Base-by-base conservation (phyloP, 768 basidiomycete genomes). In the Termitomyces sp. region DNA sequence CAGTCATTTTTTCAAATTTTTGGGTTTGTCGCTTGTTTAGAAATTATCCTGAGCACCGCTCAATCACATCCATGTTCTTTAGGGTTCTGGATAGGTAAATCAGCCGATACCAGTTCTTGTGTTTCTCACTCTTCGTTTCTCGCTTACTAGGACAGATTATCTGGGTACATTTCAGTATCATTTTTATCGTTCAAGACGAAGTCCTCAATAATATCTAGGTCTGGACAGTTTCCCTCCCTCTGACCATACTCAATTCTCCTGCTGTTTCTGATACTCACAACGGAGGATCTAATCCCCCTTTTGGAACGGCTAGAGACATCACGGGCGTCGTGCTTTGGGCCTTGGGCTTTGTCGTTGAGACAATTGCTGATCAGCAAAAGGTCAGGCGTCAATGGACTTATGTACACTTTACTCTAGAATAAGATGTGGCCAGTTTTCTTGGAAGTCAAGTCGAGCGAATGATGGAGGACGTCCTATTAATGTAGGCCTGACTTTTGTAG, bases 241-340 rank as follows among this genome's bases (percentile, higher is more conserved):
- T 85, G 28, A 79, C 74, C 30, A 82, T 87, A 58, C 71, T 88
- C 42, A 88, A 88, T 63, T 87, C 87, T 3, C 85, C 84, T 3
- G 79, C 78, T 6, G 75, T 87, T 17, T 83, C 83, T 7, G 80
- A 81, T 57, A 65, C 68, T 6, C 44, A 37, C 2, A 60, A 61
- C 11, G 73, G 74, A 2, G 79, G 80, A 1, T 76, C 72, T n/a
- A 75, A 80, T 59, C 82, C 83, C 5, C 46, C 68, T 0, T 87
- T 85, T 64, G 85, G 86, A 1, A 84, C 82, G 0, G 76, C 77
- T 3, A 68, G 78, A 35, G 86, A 90, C 62, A 81, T 88, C 6
- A 10, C 48, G 11, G 48, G 48, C 15, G 37, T 38, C 11, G 24
- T 38, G 35, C 48, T 49, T 26, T 49, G 48, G 48, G 17, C 5